These are phyloP conservation scores for Suhomyces pyralidae DNA, from an alignment of 805 yeast species.

Conservation along the genomic window DNA sequence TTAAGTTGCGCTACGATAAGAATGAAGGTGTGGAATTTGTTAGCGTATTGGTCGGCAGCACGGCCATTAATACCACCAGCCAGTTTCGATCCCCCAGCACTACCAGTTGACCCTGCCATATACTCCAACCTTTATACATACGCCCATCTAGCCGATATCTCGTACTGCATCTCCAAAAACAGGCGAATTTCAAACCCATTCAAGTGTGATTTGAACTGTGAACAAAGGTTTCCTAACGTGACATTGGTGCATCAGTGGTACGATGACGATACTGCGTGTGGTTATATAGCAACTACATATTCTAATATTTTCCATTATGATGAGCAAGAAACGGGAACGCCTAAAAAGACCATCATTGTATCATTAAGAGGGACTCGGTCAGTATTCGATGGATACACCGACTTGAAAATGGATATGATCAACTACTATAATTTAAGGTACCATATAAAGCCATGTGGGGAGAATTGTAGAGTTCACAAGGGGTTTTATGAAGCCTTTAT, in stretches of 20 bases:
- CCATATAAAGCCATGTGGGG: slow-evolving; percentile 25
- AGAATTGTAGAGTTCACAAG: slow-evolving; percentile 36
- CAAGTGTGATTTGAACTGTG: slow-evolving; percentile 36
- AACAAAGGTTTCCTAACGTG: slow-evolving; percentile 32
- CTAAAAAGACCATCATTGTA: slow-evolving; percentile 27
- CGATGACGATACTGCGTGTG: slow-evolving; percentile 35
- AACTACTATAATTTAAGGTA: slow-evolving; percentile 21
- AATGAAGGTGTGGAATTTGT: not conserved
- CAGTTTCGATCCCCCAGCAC: not conserved
- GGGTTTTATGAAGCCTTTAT: slow-evolving; percentile 29
- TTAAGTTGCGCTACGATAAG: not conserved
- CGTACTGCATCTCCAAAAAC: slow-evolving; percentile 38
- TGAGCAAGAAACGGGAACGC: slow-evolving; percentile 4
- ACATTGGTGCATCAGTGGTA: slow-evolving; percentile 41
- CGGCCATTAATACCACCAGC: not conserved
- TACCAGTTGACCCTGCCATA: slow-evolving; percentile 4
- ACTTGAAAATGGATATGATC: slow-evolving; percentile 36
- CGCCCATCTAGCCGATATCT: slow-evolving; percentile 42
- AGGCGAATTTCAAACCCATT: slow-evolving; percentile 35
- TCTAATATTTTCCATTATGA: slow-evolving; percentile 22
- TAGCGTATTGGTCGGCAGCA: not conserved
- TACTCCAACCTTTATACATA: slow-evolving; percentile 32
- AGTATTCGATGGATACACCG: slow-evolving; percentile 36
- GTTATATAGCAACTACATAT: slow-evolving; percentile 35
- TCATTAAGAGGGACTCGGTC: slow-evolving; percentile 46